Conservation (phyloP, 2,329 filamentous ascomycete species). For the Rhinocladiella mackenziei region DNA sequence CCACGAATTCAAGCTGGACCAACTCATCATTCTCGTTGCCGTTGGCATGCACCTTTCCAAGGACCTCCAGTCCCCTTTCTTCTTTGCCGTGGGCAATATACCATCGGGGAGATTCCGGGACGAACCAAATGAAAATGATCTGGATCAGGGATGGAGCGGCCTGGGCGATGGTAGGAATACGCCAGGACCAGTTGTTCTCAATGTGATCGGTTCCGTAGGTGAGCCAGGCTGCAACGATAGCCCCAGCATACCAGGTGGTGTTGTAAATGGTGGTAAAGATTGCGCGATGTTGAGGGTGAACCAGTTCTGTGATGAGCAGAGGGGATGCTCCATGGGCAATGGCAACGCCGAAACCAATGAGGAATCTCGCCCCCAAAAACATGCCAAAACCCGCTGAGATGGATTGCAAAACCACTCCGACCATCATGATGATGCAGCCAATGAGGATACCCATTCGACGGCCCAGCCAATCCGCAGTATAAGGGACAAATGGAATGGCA, state of each 20-base stretch:
- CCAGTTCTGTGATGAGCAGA: constrained; percentile 44
- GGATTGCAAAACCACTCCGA: constrained; percentile 34
- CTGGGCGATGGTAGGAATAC: constrained; percentile 63
- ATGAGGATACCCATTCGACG: constrained; percentile 47
- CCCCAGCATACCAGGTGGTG: constrained; percentile 52
- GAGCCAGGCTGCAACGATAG: constrained; percentile 49
- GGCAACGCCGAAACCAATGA: constrained; percentile 61
- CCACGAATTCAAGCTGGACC: constrained; percentile 63
- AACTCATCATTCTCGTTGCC: constrained; percentile 42
- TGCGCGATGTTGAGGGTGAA: constrained; percentile 49
- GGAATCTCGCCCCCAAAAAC: constrained; percentile 58
- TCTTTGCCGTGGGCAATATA: constrained; percentile 40
- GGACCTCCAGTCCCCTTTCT: constrained; percentile 31
- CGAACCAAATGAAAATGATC: constrained; percentile 56
- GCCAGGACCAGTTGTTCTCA: constrained; percentile 52
- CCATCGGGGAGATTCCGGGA: constrained; percentile 66
- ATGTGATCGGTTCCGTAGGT: constrained; percentile 48
- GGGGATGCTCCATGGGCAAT: constrained; percentile 40
- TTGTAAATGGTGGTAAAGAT: constrained; percentile 52
- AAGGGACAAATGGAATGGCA: constrained; percentile 47
- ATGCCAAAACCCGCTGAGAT: constrained; percentile 35
- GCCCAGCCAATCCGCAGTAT: too few relatives aligned
- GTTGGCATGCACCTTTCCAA: constrained; percentile 41
- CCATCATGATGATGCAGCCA: constrained; percentile 27
- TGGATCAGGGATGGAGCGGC: constrained; percentile 58